Conservation (phyloP, 768 basidiomycete species). For the Leccinum subtestaceum region DNA sequence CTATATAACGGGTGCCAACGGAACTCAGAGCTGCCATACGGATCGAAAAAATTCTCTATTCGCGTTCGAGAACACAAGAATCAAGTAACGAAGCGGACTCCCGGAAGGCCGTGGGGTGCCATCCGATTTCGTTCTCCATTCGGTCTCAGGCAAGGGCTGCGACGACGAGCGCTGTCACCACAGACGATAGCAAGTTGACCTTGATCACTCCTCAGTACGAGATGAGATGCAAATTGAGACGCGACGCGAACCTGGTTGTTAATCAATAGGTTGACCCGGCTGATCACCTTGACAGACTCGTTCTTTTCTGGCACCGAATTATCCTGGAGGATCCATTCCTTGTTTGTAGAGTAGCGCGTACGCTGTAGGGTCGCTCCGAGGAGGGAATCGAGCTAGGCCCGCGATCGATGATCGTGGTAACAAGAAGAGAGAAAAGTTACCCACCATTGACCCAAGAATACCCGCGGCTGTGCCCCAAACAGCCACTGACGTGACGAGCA, state of each 20-base stretch:
- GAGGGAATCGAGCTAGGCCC: conserved; percentile 70
- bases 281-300: conserved; percentile 54
- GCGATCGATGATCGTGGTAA: neutral
- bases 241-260: conserved; percentile 70
- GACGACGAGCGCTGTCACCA: conserved; percentile 36
- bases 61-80: conserved; percentile 1
- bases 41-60: neutral
- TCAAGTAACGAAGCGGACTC: neutral
- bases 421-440: neutral
- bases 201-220: conserved; percentile 15
- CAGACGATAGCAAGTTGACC: conserved; percentile 47
- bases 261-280: conserved; percentile 67
- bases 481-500: conserved; percentile 42
- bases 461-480: conserved; percentile 66
- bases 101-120: neutral
- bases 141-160: conserved; percentile 33
- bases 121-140: neutral
- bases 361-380: conserved; percentile 85
- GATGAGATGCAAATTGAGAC: neutral
- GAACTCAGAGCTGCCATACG: neutral
- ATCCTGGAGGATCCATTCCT: conserved; percentile 65
- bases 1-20: neutral
- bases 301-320: conserved; percentile 33
- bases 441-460: conserved; percentile 73
- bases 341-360: conserved; percentile 65